phyloP scores from a whole-genome alignment of 495 filamentous ascomycete species.

The Podospora fimiseda region DNA sequence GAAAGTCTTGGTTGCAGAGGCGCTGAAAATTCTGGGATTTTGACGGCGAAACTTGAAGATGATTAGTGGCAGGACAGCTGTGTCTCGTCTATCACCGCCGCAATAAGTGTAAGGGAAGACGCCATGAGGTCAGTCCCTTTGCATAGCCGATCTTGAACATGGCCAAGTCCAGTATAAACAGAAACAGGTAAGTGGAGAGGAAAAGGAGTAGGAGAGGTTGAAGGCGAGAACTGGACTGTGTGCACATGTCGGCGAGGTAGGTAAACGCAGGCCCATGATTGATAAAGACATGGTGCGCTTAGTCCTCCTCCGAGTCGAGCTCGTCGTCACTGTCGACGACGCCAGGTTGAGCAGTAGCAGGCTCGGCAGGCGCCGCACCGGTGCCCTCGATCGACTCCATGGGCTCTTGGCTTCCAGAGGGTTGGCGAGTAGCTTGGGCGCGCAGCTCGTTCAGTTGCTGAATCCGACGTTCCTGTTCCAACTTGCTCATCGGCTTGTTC shows the following conservation, averaged over 20 bases:
- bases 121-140: not conserved
- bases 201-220: not conserved
- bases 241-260: not conserved
- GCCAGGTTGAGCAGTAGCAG: constrained; percentile 6
- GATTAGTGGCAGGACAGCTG: not conserved
- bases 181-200: not conserved
- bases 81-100: not conserved
- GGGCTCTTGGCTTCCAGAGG: constrained; percentile 45
- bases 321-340: constrained; percentile 31
- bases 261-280: not conserved
- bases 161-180: not conserved
- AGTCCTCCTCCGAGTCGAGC: constrained; percentile 34
- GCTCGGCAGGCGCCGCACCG: constrained; percentile 15
- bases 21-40: not conserved
- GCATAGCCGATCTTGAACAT: no score
- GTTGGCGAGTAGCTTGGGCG: constrained; percentile 39
- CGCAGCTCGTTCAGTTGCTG: constrained; percentile 61
- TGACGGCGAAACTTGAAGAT: not conserved
- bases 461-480: constrained; percentile 86
- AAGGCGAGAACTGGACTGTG: not conserved
- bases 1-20: not conserved
- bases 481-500: constrained; percentile 97
- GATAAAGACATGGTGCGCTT: not conserved
- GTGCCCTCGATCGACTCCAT: constrained; percentile 34
- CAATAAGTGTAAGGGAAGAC: not conserved